A percentile compares a stretch with the other conserved stretches of the same genome.
These are phyloP conservation scores for Dipteronia dyeriana DNA, from an alignment of 345 rosid genomes.

Conservation along the genomic window DNA sequence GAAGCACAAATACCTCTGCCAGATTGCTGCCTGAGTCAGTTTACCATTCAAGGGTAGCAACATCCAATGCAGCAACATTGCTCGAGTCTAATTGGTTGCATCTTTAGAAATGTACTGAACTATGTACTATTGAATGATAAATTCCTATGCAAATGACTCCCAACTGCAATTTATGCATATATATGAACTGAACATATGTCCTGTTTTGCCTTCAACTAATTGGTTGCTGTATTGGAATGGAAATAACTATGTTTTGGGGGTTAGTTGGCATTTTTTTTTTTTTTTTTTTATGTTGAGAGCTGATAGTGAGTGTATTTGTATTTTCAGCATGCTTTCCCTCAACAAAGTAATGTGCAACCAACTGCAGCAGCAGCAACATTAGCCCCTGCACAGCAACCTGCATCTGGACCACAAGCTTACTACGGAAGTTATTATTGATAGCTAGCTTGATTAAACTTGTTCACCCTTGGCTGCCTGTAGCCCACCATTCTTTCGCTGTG, in stretches of 20 bases:
- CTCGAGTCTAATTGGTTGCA: neutral
- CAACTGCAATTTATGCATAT: neutral
- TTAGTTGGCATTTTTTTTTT: neutral
- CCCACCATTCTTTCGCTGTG: neutral
- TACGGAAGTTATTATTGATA: slow-evolving; percentile 62
- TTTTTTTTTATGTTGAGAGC: neutral
- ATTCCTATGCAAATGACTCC: neutral
- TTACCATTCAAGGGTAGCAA: neutral
- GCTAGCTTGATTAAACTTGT: neutral
- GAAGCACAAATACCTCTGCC: neutral
- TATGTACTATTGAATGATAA: neutral
- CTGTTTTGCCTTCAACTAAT: neutral
- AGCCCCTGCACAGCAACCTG: slow-evolving; percentile 56
- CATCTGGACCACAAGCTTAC: slow-evolving; percentile 61
- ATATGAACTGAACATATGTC: neutral
- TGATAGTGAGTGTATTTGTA: slow-evolving; percentile 16
- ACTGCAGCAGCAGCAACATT: slow-evolving; percentile 42
- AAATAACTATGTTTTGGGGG: no score
- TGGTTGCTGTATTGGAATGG: neutral
- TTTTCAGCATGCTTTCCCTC: slow-evolving; percentile 43
- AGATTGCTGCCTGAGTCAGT: neutral
- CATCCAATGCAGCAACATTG: neutral
- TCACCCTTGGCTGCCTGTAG: neutral
- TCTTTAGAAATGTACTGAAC: neutral
- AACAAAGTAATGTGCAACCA: slow-evolving; percentile 69